Conservation (phyloP, 2,329 filamentous ascomycete genomes). For the Trichophaea hybrida region DNA sequence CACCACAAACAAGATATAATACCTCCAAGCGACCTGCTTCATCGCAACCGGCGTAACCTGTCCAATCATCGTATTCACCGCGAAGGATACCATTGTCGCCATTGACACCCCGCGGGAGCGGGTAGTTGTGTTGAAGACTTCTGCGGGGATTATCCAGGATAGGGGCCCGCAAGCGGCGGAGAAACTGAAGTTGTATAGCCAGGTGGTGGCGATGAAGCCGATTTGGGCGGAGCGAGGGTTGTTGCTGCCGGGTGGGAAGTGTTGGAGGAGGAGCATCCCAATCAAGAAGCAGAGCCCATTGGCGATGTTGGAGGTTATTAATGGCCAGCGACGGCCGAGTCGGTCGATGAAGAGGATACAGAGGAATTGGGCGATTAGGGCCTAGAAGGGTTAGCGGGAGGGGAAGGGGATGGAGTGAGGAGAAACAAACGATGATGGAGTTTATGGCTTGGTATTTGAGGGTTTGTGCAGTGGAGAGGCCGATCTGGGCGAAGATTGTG, state of each 20-base stretch:
- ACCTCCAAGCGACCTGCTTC: conserved; percentile 35
- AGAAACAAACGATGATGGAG: conserved; percentile 49
- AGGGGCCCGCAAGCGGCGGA: conserved; percentile 55
- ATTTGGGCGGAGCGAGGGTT: conserved; percentile 45
- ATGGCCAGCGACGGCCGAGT: conserved; percentile 54
- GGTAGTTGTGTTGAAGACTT: conserved; percentile 65
- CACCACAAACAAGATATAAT: conserved; percentile 46
- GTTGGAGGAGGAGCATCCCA: conserved; percentile 40
- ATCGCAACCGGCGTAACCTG: conserved; percentile 48
- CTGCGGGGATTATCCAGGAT: conserved; percentile 46
- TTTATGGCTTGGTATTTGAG: conserved; percentile 66
- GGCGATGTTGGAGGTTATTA: conserved; percentile 57
- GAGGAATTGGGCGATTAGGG: conserved; percentile 48
- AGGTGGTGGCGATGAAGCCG: conserved; percentile 64
- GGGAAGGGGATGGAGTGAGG: background rate
- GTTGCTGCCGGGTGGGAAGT: conserved; percentile 45
- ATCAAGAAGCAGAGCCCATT: conserved; percentile 58
- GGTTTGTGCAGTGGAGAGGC: conserved; percentile 49
- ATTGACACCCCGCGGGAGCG: conserved; percentile 61
- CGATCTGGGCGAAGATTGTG: conserved; percentile 52
- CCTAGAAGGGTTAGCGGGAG: background rate
- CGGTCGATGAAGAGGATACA: conserved; percentile 53
- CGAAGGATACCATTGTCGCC: conserved; percentile 57
- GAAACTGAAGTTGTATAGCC: conserved; percentile 70
- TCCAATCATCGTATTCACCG: conserved; percentile 57